Percentiles rank a stretch among this genome's conserved stretches.
These are phyloP conservation scores for Colletotrichum lentis DNA, from an alignment of 2,329 filamentous ascomycete genomes.

Conservation along the genomic window DNA sequence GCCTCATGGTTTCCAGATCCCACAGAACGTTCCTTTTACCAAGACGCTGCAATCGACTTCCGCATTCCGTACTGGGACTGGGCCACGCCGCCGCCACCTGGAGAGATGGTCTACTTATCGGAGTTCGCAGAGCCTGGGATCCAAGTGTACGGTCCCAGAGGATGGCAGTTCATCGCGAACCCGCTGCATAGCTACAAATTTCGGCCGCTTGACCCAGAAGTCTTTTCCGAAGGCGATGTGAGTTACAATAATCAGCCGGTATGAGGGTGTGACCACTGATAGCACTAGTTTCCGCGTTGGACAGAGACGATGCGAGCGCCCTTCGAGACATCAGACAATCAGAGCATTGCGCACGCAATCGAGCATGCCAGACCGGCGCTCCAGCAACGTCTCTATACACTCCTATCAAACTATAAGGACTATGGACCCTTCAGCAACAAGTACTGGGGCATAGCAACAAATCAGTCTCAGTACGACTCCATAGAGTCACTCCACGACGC, in stretches of 20 bases:
- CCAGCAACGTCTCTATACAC: conserved; percentile 70
- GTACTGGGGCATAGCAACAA: conserved; percentile 61
- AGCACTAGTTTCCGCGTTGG: conserved; percentile 64
- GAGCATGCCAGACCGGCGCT: conserved; percentile 60
- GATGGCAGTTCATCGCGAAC: conserved; percentile 64
- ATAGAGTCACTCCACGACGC: conserved; percentile 71
- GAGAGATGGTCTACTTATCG: conserved; percentile 57
- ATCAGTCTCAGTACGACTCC: conserved; percentile 65
- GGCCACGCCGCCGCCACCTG: conserved; percentile 58
- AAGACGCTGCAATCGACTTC: conserved; percentile 59
- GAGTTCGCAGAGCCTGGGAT: conserved; percentile 59
- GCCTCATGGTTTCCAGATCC: conserved; percentile 57
- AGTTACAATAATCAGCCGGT: conserved; percentile 44
- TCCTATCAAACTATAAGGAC: conserved; percentile 73
- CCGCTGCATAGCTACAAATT: conserved; percentile 70
- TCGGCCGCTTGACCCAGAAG: conserved; percentile 64
- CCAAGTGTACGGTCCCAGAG: conserved; percentile 64
- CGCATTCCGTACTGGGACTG: conserved; percentile 69
- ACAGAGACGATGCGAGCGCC: conserved; percentile 55
- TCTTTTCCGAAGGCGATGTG: conserved; percentile 68
- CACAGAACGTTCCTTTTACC: conserved; percentile 58
- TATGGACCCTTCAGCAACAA: conserved; percentile 76
- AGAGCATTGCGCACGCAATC: conserved; percentile 61
- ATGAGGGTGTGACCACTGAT: not conserved
- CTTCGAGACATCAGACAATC: conserved; percentile 62